Base-by-base conservation (phyloP, 352 stramenopile genomes). In the Pythium folliculosum region DNA sequence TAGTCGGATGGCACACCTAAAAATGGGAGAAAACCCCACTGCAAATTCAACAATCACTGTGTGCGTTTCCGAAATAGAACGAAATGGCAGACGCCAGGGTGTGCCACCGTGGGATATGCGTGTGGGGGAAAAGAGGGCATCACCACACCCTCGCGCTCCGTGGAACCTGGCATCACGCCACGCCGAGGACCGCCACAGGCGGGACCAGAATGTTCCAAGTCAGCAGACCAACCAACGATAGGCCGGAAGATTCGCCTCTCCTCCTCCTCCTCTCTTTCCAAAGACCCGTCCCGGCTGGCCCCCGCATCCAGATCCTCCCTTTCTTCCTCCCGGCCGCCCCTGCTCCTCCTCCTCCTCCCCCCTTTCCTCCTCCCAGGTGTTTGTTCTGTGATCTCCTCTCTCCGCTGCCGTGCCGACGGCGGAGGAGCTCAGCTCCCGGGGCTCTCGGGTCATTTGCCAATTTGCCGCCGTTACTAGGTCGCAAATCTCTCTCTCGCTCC, bases 391-490 rank as follows among this genome's bases (percentile, higher is more conserved):
- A 30, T 35, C 23, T 35, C 48, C 48, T 54, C 48, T 21, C 27
- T 61, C 8, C 40, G 17, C 23, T 25, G 14, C 44, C 32, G 30
- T 25, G 14, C 32, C 52, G 52, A 32, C 32, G 44, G 44, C 44
- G 44, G 44, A 50, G 43, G 40, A 47, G 57, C n/a, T 10, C 17
- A 32, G 58, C 32, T 35, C 58, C 30, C 3, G n/a, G 45, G 12
- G 22, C 9, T 14, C 27, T 47, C 43, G 10, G 45, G 22, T 62
- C 61, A 68, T 62, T 68, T 68, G 53, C 52, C 51, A 68, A 68
- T 68, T 68, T 68, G 61, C 61, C 43, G 51, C 61, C 61, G 61
- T 68, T 52, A 66, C 53, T 60, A 58, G 60, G 52, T 58, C 38
- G 60, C 60, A 66, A 66, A 66, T 66, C 60, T 53, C 59, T 22